Evolutionary conservation across 2,329 filamentous ascomycete species (phyloP).

Genomic region (Fonsecaea multimorphosa): DNA sequence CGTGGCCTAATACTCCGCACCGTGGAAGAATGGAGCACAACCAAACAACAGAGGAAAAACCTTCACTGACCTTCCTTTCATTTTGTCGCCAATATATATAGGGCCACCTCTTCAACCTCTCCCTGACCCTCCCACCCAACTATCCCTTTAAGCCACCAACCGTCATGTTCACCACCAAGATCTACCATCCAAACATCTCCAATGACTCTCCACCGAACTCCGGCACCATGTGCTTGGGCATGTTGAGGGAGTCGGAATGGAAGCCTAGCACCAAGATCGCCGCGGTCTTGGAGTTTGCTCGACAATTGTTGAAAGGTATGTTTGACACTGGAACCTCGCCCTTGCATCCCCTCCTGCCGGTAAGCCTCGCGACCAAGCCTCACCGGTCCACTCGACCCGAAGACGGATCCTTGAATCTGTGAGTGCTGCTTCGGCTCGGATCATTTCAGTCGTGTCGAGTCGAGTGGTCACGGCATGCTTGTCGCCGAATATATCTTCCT

Average conservation of each 20-base stretch:
- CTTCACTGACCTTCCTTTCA: background rate
- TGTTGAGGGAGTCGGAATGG: constrained; percentile 87
- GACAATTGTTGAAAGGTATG: constrained; percentile 65
- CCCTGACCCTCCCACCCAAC: constrained; percentile 74
- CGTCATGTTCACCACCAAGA: constrained; percentile 81
- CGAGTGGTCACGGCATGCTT: too few relatives aligned
- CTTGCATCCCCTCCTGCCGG: background rate
- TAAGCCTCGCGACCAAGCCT: background rate
- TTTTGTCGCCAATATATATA: constrained; percentile 43
- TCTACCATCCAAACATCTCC: constrained; percentile 89
- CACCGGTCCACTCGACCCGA: background rate
- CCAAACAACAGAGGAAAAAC: background rate
- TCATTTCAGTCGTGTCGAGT: background rate
- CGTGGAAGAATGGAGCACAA: background rate
- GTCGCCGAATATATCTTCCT: background rate
- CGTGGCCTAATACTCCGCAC: background rate
- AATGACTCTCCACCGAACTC: constrained; percentile 51
- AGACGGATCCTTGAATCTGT: background rate
- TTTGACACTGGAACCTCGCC: background rate
- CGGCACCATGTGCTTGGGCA: constrained; percentile 83
- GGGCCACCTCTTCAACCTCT: constrained; percentile 75
- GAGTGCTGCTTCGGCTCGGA: background rate
- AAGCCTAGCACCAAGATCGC: constrained; percentile 82
- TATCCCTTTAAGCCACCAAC: constrained; percentile 90
- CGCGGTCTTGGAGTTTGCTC: constrained; percentile 77